Evolutionary conservation across 495 filamentous ascomycete species (phyloP), one percentile per base, ranked within the genome.

Genomic region (Hyaloscypha variabilis): DNA sequence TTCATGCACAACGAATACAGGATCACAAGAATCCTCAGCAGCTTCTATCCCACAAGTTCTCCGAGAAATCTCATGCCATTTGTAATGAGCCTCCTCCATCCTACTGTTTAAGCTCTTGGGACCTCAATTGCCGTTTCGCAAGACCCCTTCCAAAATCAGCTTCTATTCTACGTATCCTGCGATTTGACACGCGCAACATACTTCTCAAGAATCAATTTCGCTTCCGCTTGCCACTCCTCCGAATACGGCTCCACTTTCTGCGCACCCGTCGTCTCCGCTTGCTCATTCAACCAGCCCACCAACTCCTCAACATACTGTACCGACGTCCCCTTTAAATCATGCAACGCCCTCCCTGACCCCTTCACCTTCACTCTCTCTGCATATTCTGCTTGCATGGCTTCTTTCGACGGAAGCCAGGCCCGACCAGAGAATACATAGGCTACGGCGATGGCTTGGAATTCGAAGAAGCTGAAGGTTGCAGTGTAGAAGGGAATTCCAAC

Each of bases 341-440:
- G 85, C 29, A 90, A 88, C 0, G 55, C 70, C 30, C 82, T 81
- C 6, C 86, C 85, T 21, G 70, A 63, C 0, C 84, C 85, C 60
- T 84, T 84, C 8, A 63, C 65, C 34, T 66, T 49, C 11, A 84
- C 65, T 21, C 77, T 74, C 29, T 76, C 74, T 31, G 65, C 61
- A 63, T 90, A 90, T 66, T 88, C 83, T 2, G 61, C 59, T 57
- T 79, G 75, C 82, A 90, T 86, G 1, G 69, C 73, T 6, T 73
- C 72, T 30, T 72, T 36, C 0, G 74, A 34, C 0, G 88, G 89
- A 2, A 91, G 71, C 11, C 69, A 60, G 0, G 80, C 82, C 39
- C 78, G 74, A 0, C 83, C 84, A 3, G 84, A 75, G 42, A 90
- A 80, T 0, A 88, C 82, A 6, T 83, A 81, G 67, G 76, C 76